phyloP scores from a whole-genome alignment of 2,329 filamentous ascomycete genomes.

The Penicillium brevicompactum region DNA sequence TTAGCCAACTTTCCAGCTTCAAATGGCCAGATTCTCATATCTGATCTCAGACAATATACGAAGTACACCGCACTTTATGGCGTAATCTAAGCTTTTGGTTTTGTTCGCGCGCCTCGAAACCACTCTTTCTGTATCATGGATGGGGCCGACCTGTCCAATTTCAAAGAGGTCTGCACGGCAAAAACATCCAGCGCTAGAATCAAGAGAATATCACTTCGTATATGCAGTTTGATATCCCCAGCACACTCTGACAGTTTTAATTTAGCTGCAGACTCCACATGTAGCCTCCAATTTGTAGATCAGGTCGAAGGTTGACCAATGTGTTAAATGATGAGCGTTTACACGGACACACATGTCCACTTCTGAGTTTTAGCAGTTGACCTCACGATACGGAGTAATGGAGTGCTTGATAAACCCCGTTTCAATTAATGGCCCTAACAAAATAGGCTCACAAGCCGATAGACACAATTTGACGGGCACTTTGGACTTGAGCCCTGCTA shows the following conservation, averaged over 20 bases:
- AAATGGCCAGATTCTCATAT: not conserved
- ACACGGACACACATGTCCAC: not conserved
- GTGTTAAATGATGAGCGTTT: not conserved
- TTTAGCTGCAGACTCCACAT: conserved; percentile 1
- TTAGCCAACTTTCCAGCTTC: not conserved
- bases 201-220: too few relatives aligned
- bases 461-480: too few relatives aligned
- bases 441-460: too few relatives aligned
- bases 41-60: not conserved
- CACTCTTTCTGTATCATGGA: not conserved
- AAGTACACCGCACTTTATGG: not conserved
- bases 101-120: not conserved
- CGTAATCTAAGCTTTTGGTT: not conserved
- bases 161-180: not conserved
- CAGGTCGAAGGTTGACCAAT: not conserved
- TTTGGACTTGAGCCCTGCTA: too few relatives aligned
- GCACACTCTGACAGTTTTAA: not conserved
- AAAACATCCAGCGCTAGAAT: not conserved
- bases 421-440: too few relatives aligned
- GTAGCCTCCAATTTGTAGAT: not conserved
- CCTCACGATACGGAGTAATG: not conserved
- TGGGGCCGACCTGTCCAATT: not conserved
- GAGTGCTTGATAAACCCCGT: not conserved
- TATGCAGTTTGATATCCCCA: not conserved
- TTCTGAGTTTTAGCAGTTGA: not conserved